These are phyloP conservation scores for Mycena citricolor DNA, from an alignment of 1,284 basidiomycete genomes.

Conservation along the genomic window DNA sequence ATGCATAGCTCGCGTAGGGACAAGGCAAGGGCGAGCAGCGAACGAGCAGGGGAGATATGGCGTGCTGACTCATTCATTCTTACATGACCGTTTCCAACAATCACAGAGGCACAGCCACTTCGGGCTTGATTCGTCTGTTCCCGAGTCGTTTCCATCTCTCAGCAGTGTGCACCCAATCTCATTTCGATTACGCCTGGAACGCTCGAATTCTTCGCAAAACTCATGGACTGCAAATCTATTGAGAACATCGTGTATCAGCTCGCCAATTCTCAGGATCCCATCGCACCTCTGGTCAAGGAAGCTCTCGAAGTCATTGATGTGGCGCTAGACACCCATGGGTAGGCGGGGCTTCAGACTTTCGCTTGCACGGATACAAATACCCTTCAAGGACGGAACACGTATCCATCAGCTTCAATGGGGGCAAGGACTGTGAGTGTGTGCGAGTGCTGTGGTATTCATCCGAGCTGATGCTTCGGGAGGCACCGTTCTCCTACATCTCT, in stretches of 20 bases:
- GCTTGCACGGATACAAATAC: conserved; percentile 4
- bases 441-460: neutral
- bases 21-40: too few relatives aligned
- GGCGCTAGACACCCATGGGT: conserved; percentile 78
- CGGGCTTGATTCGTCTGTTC: neutral
- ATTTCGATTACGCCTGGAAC: neutral
- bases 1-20: too few relatives aligned
- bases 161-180: neutral
- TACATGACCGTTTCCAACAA: too few relatives aligned
- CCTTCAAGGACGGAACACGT: conserved; percentile 57
- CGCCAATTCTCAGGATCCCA: conserved; percentile 45
- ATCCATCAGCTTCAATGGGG: conserved; percentile 95
- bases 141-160: neutral
- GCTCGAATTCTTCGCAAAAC: neutral
- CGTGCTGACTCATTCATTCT: too few relatives aligned
- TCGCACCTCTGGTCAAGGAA: conserved; percentile 67
- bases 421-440: conserved; percentile 86
- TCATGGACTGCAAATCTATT: conserved; percentile 47
- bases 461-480: conserved; percentile 49
- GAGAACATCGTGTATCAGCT: conserved; percentile 60
- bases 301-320: conserved; percentile 79
- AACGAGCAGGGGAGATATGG: too few relatives aligned
- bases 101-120: too few relatives aligned
- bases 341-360: conserved; percentile 35
- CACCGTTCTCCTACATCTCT: conserved; percentile 91